These are phyloP conservation scores for Calvatia gigantea DNA, from an alignment of 768 basidiomycete genomes.

Conservation along the genomic window DNA sequence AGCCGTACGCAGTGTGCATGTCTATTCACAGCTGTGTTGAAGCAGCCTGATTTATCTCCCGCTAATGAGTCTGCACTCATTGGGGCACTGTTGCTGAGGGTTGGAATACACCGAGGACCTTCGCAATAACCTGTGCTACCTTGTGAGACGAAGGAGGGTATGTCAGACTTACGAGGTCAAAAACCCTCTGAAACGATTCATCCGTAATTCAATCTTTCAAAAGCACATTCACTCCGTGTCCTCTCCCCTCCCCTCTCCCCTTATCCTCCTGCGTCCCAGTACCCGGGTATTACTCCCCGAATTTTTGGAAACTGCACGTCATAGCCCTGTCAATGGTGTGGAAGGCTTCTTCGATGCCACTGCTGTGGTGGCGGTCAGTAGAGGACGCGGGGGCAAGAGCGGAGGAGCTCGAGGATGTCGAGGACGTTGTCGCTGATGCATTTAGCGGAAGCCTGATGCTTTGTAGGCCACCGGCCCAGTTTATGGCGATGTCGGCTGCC, in stretches of 20 bases:
- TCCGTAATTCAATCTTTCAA: slow-evolving; percentile 93
- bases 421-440: slow-evolving; percentile 97
- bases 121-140: slow-evolving; percentile 62
- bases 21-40: slow-evolving; percentile 94
- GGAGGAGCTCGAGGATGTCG: slow-evolving; percentile 86
- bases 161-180: slow-evolving; percentile 73
- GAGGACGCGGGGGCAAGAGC: slow-evolving; percentile 80
- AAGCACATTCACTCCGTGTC: slow-evolving; percentile 92
- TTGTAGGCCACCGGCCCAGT: slow-evolving; percentile 99
- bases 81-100: slow-evolving; percentile 90
- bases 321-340: slow-evolving; percentile 97
- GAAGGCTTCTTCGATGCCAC: slow-evolving; percentile 98
- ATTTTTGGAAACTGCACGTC: slow-evolving; percentile 97
- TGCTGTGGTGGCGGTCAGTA: slow-evolving; percentile 98
- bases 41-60: slow-evolving; percentile 93
- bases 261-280: slow-evolving; percentile 82
- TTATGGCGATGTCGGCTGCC: slow-evolving; percentile 88
- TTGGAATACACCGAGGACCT: slow-evolving; percentile 82
- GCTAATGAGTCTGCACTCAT: slow-evolving; percentile 96
- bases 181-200: slow-evolving; percentile 82
- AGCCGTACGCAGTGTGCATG: slow-evolving; percentile 91
- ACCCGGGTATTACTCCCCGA: slow-evolving; percentile 92
- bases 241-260: slow-evolving; percentile 79
- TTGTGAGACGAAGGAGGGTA: slow-evolving; percentile 5
- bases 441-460: slow-evolving; percentile 98